Conservation (phyloP, 2,329 filamentous ascomycete genomes). For the Blastomyces emzantsi region DNA sequence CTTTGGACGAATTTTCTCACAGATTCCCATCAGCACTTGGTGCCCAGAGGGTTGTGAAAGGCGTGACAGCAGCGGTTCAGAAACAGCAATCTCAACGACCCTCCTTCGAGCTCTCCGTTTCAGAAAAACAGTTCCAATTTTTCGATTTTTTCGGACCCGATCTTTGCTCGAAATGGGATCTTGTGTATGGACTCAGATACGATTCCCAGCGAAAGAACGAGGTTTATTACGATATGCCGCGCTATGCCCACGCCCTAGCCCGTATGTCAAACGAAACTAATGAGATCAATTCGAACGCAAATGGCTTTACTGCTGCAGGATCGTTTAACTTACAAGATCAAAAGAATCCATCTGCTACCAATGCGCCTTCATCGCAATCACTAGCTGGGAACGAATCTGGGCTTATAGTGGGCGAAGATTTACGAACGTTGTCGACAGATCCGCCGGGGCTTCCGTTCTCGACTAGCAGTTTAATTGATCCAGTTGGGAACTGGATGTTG, state of each 20-base stretch:
- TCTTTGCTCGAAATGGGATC: conserved; percentile 10
- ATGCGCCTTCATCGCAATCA: neutral
- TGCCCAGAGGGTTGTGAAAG: conserved; percentile 15
- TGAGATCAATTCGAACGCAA: conserved; percentile 1
- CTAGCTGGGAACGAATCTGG: neutral
- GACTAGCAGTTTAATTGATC: conserved; percentile 7
- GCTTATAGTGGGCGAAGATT: neutral
- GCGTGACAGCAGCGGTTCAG: conserved; percentile 6
- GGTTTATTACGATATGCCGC: neutral
- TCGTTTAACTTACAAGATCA: conserved; percentile 7
- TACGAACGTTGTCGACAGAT: neutral
- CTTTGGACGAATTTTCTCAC: conserved; percentile 14
- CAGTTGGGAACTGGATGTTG: conserved; percentile 10
- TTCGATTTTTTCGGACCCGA: conserved; percentile 10
- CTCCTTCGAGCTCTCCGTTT: conserved; percentile 1
- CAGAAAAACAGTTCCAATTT: conserved; percentile 6
- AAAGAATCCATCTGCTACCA: neutral
- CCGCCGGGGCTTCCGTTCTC: neutral
- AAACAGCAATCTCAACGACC: conserved; percentile 9
- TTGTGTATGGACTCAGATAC: conserved; percentile 7
- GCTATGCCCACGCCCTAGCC: neutral
- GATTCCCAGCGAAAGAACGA: neutral
- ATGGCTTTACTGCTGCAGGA: conserved; percentile 5
- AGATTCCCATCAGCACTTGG: conserved; percentile 16
- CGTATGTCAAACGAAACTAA: neutral